A percentile compares a stretch with the other conserved stretches of the same genome.
Evolutionary conservation across 1,284 basidiomycete genomes (phyloP).

Genomic region (Fistulinella staudtii): DNA sequence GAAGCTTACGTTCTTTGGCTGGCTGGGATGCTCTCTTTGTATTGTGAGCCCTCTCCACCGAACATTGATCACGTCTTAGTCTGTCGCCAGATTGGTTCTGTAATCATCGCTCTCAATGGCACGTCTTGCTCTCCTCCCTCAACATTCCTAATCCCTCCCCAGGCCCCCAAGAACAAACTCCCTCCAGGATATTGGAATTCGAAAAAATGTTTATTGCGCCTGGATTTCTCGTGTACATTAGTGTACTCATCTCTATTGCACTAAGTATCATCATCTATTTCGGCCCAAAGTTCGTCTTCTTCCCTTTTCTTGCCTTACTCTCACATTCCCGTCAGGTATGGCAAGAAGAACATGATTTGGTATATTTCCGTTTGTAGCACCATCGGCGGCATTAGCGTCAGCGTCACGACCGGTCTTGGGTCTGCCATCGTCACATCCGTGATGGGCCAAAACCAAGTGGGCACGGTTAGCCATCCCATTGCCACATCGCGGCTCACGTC

Average conservation of each 20-base stretch:
- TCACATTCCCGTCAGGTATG: conserved; percentile 48
- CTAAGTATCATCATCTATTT: conserved; percentile 75
- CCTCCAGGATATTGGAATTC: conserved; percentile 80
- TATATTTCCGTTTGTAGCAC: conserved; percentile 93
- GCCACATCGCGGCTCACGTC: neutral
- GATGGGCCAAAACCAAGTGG: conserved; percentile 80
- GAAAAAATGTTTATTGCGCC: conserved; percentile 81
- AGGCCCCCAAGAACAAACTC: conserved; percentile 79
- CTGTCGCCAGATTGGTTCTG: conserved; percentile 67
- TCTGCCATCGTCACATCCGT: conserved; percentile 86
- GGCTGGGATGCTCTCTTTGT: conserved; percentile 90
- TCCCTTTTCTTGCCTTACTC: neutral
- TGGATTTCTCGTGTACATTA: conserved; percentile 81
- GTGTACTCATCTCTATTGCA: conserved; percentile 58
- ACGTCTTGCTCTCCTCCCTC: conserved; percentile 7
- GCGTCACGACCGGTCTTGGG: conserved; percentile 92
- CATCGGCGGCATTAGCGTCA: conserved; percentile 95
- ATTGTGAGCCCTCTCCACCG: conserved; percentile 47
- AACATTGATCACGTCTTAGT: conserved; percentile 2
- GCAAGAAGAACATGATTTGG: conserved; percentile 93
- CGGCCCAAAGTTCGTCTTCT: conserved; percentile 57
- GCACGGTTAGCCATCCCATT: conserved; percentile 14
- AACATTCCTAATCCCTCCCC: conserved; percentile 4
- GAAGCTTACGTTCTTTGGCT: conserved; percentile 87
- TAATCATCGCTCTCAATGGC: conserved; percentile 81